phyloP scores from a whole-genome alignment of 1,284 basidiomycete species.

The Puccinia novopanici region DNA sequence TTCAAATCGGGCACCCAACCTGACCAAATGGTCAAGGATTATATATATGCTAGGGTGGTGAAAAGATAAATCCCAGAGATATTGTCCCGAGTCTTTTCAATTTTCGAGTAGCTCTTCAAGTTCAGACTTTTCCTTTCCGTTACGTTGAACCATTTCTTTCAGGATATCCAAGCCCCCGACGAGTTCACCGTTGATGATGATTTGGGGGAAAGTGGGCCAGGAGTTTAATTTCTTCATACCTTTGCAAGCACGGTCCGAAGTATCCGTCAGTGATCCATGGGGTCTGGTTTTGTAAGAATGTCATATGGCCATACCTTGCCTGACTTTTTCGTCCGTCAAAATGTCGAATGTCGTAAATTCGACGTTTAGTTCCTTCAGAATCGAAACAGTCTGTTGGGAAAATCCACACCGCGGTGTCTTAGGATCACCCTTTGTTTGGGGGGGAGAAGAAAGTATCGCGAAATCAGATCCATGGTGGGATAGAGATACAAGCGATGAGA shows the following conservation, averaged over 20 bases:
- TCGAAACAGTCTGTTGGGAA: slow-evolving; percentile 70
- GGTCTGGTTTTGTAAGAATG: background rate
- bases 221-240: slow-evolving; percentile 68
- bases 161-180: slow-evolving; percentile 67
- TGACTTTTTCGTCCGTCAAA: slow-evolving; percentile 70
- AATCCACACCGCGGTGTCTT: slow-evolving; percentile 67
- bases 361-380: slow-evolving; percentile 68
- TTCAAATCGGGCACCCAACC: background rate
- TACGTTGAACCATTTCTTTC: slow-evolving; percentile 59
- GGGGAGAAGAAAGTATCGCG: background rate
- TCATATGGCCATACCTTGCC: slow-evolving; percentile 62
- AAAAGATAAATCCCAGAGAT: background rate
- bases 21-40: background rate
- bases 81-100: background rate
- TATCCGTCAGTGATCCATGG: background rate
- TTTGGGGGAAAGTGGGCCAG: slow-evolving; percentile 71
- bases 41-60: background rate
- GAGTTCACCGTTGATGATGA: slow-evolving; percentile 71
- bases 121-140: slow-evolving; percentile 64
- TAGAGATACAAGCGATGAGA: slow-evolving; percentile 59
- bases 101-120: slow-evolving; percentile 66
- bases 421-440: background rate
- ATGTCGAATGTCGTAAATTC: slow-evolving; percentile 75
- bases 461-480: slow-evolving; percentile 58
- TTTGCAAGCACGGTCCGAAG: slow-evolving; percentile 51